These are phyloP conservation scores for Sextonia rubra DNA, from an alignment of 164 flowering plant species.

Conservation along the genomic window DNA sequence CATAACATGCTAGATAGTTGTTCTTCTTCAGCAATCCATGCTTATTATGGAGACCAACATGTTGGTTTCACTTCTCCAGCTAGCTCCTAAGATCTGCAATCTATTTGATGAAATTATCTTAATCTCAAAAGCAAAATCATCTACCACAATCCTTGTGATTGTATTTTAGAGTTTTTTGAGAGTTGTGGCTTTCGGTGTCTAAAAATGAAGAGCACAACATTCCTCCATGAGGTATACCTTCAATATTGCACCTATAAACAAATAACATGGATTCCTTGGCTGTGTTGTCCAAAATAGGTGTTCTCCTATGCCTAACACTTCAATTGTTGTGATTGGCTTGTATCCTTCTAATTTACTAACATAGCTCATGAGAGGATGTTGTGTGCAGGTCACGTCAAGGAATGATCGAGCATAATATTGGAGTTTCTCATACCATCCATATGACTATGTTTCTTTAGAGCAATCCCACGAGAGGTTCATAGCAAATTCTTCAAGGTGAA, in stretches of 20 bases:
- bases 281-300: too few species aligned
- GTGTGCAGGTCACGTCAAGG: slow-evolving; percentile 30
- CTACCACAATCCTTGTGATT: slow-evolving; percentile 35
- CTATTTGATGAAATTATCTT: slow-evolving; percentile 39
- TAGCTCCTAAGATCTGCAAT: not conserved
- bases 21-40: slow-evolving; percentile 29
- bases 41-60: slow-evolving; percentile 32
- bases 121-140: slow-evolving; percentile 36
- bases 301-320: too few species aligned
- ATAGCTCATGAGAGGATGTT: not conserved
- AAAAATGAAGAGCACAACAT: slow-evolving; percentile 32
- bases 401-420: slow-evolving; percentile 53
- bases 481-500: not conserved
- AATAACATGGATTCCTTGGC: too few species aligned
- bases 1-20: slow-evolving; percentile 42
- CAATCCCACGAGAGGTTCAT: not conserved
- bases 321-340: too few species aligned
- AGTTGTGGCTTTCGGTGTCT: slow-evolving; percentile 41
- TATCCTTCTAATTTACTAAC: too few species aligned
- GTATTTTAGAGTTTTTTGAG: slow-evolving; percentile 32
- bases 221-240: too few species aligned
- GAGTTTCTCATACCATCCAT: slow-evolving; percentile 12
- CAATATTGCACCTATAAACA: too few species aligned
- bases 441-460: not conserved
- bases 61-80: slow-evolving; percentile 15